phyloP scores from a whole-genome alignment of 371 early-diverging fungal genomes.

The Capillidium heterosporum region DNA sequence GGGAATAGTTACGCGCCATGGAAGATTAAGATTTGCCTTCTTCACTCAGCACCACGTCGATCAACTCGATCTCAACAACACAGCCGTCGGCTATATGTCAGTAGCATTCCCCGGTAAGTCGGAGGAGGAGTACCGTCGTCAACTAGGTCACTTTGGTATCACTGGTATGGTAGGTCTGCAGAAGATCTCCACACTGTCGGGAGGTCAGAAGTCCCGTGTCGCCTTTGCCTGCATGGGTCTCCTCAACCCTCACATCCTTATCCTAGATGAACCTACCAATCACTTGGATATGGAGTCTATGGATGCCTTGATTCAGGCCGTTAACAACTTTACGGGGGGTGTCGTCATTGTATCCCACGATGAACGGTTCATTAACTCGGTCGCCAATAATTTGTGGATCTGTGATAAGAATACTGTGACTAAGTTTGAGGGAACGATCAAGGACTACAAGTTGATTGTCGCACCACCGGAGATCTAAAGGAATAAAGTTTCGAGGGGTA shows the following conservation, averaged over 20 bases:
- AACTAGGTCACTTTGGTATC: slow-evolving; percentile 87
- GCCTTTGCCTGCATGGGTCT: slow-evolving; percentile 90
- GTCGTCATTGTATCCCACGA: slow-evolving; percentile 98
- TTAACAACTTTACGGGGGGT: slow-evolving; percentile 88
- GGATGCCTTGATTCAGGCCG: slow-evolving; percentile 87
- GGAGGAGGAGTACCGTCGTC: slow-evolving; percentile 90
- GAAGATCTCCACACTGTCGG: slow-evolving; percentile 84
- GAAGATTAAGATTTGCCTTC: slow-evolving; percentile 83
- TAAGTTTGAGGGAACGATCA: slow-evolving; percentile 64
- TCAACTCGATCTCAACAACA: slow-evolving; percentile 67
- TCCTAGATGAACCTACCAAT: slow-evolving; percentile 91
- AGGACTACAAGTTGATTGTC: slow-evolving; percentile 61
- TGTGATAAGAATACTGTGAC: slow-evolving; percentile 71
- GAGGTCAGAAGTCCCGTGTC: slow-evolving; percentile 96
- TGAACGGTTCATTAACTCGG: slow-evolving; percentile 87
- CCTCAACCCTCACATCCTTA: slow-evolving; percentile 84
- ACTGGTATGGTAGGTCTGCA: slow-evolving; percentile 90
- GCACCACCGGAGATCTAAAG: slow-evolving; percentile 5
- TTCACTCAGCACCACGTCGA: slow-evolving; percentile 98
- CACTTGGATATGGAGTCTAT: slow-evolving; percentile 92
- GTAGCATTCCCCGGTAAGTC: slow-evolving; percentile 72
- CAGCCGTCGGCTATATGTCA: slow-evolving; percentile 76
- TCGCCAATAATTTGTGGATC: slow-evolving; percentile 90
- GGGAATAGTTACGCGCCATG: slow-evolving; percentile 77
- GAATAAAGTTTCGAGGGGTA: no score